phyloP scores from a whole-genome alignment of 164 flowering plant species.

The Akebia trifoliata region DNA sequence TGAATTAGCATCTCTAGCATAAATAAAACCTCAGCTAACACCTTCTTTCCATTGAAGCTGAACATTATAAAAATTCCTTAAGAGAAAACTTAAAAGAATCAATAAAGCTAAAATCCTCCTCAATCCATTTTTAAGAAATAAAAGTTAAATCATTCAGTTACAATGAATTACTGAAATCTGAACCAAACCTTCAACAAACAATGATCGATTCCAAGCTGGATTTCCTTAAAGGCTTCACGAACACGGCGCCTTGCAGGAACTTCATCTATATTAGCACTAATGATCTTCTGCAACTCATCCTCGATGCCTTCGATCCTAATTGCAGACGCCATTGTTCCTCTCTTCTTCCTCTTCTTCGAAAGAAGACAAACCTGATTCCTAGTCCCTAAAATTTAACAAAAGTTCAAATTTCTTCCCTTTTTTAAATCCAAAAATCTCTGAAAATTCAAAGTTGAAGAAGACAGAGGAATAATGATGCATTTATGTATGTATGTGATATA shows the following conservation, averaged over 20 bases:
- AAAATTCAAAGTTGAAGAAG: conserved; percentile 12
- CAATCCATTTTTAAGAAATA: background rate
- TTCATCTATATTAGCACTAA: conserved; percentile 58
- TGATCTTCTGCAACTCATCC: conserved; percentile 49
- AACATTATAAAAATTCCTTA: background rate
- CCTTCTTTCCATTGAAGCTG: background rate
- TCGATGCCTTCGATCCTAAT: conserved; percentile 35
- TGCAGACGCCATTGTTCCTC: conserved; percentile 27
- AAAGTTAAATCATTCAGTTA: too few species aligned
- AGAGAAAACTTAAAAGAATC: background rate
- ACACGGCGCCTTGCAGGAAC: conserved; percentile 68
- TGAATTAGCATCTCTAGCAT: too few species aligned
- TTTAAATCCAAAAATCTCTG: conserved; percentile 31
- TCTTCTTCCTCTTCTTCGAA: conserved; percentile 12
- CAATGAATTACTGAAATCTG: background rate
- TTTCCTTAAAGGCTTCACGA: conserved; percentile 78
- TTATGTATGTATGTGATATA: background rate
- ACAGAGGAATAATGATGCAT: conserved; percentile 1
- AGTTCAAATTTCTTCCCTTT: conserved; percentile 7
- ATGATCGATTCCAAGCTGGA: conserved; percentile 76
- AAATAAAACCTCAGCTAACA: too few species aligned
- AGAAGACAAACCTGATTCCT: conserved; percentile 6
- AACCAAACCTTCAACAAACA: conserved; percentile 70
- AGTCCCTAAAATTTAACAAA: conserved; percentile 13
- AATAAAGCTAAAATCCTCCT: background rate